Evolutionary conservation across 2,329 filamentous ascomycete species (phyloP).

Genomic region (Epichloe hybrida): DNA sequence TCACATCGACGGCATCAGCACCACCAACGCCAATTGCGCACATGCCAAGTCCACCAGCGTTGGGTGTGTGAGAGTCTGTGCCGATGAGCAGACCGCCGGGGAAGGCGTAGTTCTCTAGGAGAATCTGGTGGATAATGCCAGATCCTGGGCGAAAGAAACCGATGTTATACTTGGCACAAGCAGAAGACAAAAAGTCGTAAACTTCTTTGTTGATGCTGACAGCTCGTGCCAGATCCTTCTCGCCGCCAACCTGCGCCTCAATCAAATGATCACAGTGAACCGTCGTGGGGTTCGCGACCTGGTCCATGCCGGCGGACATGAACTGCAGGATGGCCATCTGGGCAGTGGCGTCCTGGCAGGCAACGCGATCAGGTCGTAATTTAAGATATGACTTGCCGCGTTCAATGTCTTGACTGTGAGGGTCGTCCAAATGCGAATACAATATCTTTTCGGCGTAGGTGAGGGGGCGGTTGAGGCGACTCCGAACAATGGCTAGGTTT

Average conservation of each 20-base stretch:
- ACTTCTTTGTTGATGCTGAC: constrained; percentile 97
- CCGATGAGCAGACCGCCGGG: constrained; percentile 95
- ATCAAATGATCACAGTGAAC: constrained; percentile 99
- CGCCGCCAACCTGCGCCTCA: constrained; percentile 86
- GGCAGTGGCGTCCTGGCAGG: constrained; percentile 97
- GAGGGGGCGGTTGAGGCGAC: constrained; percentile 80
- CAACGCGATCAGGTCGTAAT: constrained; percentile 91
- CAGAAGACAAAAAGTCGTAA: constrained; percentile 88
- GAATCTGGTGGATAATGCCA: constrained; percentile 98
- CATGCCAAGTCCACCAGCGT: constrained; percentile 92
- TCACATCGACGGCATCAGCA: constrained; percentile 96
- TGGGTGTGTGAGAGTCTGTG: constrained; percentile 95
- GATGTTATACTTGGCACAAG: constrained; percentile 99
- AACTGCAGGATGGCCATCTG: constrained; percentile 99
- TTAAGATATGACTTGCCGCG: constrained; percentile 92
- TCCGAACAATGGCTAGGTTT: constrained; percentile 83
- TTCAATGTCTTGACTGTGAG: constrained; percentile 90
- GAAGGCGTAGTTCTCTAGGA: constrained; percentile 98
- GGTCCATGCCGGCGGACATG: constrained; percentile 96
- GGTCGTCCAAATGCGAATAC: constrained; percentile 97
- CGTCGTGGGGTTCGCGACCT: constrained; percentile 84
- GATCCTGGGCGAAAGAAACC: constrained; percentile 99
- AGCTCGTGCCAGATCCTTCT: constrained; percentile 85
- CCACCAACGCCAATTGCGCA: constrained; percentile 91
- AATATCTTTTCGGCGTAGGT: constrained; percentile 97